A percentile compares a stretch with the other conserved stretches of the same genome.
phyloP scores from a whole-genome alignment of 257 asterid species.

The Nicotiana benthamiana region DNA sequence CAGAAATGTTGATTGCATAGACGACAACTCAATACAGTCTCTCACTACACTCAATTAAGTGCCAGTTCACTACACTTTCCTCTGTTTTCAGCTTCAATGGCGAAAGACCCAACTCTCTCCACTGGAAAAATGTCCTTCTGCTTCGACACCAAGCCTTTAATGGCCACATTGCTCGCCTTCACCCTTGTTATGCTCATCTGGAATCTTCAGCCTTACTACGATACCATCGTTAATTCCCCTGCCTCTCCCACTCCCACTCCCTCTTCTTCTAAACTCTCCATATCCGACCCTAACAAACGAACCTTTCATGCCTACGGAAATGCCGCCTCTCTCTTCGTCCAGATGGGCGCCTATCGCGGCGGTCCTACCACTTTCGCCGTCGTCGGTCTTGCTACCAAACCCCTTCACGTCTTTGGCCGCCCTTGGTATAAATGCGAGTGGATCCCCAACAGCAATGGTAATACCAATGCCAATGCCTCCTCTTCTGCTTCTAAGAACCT shows the following conservation, averaged over 20 bases:
- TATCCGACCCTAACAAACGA: conserved; percentile 28
- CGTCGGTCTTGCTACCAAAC: conserved; percentile 74
- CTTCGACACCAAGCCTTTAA: conserved; percentile 47
- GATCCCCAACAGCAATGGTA: conserved; percentile 32
- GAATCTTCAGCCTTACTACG: conserved; percentile 63
- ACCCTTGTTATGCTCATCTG: conserved; percentile 41
- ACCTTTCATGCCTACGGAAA: conserved; percentile 50
- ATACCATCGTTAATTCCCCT: conserved; percentile 21
- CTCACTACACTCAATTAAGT: background rate
- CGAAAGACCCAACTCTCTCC: conserved; percentile 4
- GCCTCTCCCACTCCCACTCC: conserved; percentile 24
- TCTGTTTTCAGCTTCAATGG: background rate
- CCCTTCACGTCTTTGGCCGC: conserved; percentile 57
- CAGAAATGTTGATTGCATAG: background rate
- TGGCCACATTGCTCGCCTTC: conserved; percentile 48
- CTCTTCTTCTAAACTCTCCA: background rate
- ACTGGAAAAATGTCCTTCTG: conserved; percentile 39
- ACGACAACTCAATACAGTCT: background rate
- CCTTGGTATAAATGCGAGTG: conserved; percentile 82
- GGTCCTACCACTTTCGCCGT: conserved; percentile 67
- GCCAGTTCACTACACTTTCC: background rate
- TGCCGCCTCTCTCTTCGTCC: conserved; percentile 75
- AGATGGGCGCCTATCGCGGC: conserved; percentile 92
- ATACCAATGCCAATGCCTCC: background rate
- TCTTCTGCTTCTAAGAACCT: conserved; percentile 4